Conservation (phyloP, 768 basidiomycete species). For the Leucocoprinus leucothites region DNA sequence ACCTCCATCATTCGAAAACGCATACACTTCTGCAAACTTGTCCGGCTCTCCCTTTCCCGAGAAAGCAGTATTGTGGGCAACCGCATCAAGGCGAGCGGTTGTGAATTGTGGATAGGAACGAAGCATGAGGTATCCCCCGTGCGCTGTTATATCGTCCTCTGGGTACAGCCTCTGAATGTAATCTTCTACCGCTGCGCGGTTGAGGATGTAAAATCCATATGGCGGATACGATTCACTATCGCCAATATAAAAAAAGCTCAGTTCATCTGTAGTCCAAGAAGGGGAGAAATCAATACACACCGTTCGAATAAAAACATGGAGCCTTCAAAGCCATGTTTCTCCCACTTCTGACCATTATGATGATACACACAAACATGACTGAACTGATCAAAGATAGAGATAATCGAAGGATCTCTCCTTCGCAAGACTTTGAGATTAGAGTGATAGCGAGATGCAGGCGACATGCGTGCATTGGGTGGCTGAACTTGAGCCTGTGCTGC, state of each 20-base stretch:
- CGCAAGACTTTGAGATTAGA: constrained; percentile 80
- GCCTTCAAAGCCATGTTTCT: constrained; percentile 83
- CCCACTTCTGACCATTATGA: constrained; percentile 72
- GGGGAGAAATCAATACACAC: constrained; percentile 36
- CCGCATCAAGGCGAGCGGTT: constrained; percentile 37
- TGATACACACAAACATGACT: constrained; percentile 84
- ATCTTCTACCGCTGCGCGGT: constrained; percentile 77
- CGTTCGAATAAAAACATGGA: constrained; percentile 88
- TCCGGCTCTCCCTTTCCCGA: constrained; percentile 24
- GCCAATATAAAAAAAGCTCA: too few relatives aligned
- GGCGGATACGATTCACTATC: constrained; percentile 73
- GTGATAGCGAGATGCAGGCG: constrained; percentile 61
- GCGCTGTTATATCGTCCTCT: constrained; percentile 67
- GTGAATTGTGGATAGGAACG: constrained; percentile 73
- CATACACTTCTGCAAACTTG: constrained; percentile 51
- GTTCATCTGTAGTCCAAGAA: constrained; percentile 13
- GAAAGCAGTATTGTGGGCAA: constrained; percentile 21
- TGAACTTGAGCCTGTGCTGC: constrained; percentile 12
- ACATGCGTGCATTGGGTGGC: constrained; percentile 47
- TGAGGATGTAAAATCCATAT: constrained; percentile 83
- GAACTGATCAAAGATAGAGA: constrained; percentile 83
- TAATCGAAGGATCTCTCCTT: constrained; percentile 75
- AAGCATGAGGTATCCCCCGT: constrained; percentile 68
- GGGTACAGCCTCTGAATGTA: constrained; percentile 73
- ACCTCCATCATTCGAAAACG: constrained; percentile 35